Base-by-base conservation (phyloP, 2,329 filamentous ascomycete genomes). In the Fusarium fracticaudum region DNA sequence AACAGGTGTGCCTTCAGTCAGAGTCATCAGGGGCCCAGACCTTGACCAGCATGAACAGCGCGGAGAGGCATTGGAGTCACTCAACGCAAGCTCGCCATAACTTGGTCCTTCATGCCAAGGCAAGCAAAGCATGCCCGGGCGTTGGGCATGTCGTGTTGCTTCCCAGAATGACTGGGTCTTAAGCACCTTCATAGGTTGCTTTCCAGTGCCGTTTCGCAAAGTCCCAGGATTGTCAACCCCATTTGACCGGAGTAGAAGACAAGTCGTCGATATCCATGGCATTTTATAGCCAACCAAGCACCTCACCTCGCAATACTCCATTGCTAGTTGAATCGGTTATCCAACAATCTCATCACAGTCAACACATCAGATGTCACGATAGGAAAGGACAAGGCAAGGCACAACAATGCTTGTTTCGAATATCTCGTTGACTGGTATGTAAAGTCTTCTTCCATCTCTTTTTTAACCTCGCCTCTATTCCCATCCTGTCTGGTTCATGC, bases 391-490 rank as follows among this genome's bases (percentile, higher is more conserved):
- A 35, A 29, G 26, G 22, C 41, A 31, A 40, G n/a, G 10, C 29
- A 61, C 24, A 24, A 26, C 9, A 26, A 38, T 29, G 47, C 18
- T 55, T 57, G 68, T 59, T 75, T 74, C 64, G 58, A 67, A 63
- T 71, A 62, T 71, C 43, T 69, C 65, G 59, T 74, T 63, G 58
- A 63, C 64, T 67, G 58, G 69, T 74, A 76, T 64, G 53, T 74
- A 61, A 64, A 69, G 58, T 58, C 64, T 66, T 64, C 51, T 64
- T 59, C 62, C 70, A 29, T 68, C 61, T 74, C 64, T 67, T 72
- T 70, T 78, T 76, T 77, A 55, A 68, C 62, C 69, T 61, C 63
- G 29, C 48, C 47, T 76, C 76, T 78, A 76, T 77, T 64, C 67
- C 65, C 59, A 64, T 41, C 67, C 69, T 50, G 40, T 69, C 70